A percentile compares a stretch with the other conserved stretches of the same genome.
Conservation (phyloP, 2,329 filamentous ascomycete genomes). For the Metarhizium rileyi region DNA sequence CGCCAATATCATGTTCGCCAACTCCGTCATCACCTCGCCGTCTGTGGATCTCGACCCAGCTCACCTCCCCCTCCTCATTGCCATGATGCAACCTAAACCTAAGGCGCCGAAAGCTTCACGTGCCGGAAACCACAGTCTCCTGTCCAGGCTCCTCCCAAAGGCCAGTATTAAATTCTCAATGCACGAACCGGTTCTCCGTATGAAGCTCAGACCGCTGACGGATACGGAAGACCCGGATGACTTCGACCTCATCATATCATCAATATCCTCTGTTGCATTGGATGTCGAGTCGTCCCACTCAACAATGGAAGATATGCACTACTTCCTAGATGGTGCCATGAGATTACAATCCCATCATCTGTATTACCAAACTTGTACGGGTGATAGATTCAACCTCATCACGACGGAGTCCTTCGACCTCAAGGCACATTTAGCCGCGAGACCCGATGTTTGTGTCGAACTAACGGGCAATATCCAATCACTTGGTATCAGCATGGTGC, state of each 20-base stretch:
- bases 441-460: conserved; percentile 76
- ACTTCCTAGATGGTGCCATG: conserved; percentile 73
- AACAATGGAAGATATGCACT: conserved; percentile 71
- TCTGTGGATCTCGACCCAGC: conserved; percentile 88
- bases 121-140: conserved; percentile 53
- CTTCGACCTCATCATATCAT: conserved; percentile 91
- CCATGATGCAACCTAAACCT: conserved; percentile 54
- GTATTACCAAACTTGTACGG: conserved; percentile 85
- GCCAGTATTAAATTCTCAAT: conserved; percentile 91
- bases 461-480: conserved; percentile 74
- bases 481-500: conserved; percentile 79
- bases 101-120: conserved; percentile 23
- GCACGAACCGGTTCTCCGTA: conserved; percentile 88
- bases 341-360: conserved; percentile 78
- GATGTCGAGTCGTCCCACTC: conserved; percentile 97
- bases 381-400: conserved; percentile 76
- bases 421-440: conserved; percentile 74
- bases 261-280: conserved; percentile 84
- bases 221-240: conserved; percentile 59
- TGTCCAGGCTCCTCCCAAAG: conserved; percentile 88
- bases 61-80: conserved; percentile 77
- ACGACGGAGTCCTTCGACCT: conserved; percentile 82
- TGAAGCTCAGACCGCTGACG: conserved; percentile 73
- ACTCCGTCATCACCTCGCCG: conserved; percentile 90
- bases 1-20: conserved; percentile 91